Percentiles rank a stretch among this genome's conserved stretches.
Evolutionary conservation across 169 alveolate genomes (phyloP).

Genomic region (Plasmodium coatneyi): DNA sequence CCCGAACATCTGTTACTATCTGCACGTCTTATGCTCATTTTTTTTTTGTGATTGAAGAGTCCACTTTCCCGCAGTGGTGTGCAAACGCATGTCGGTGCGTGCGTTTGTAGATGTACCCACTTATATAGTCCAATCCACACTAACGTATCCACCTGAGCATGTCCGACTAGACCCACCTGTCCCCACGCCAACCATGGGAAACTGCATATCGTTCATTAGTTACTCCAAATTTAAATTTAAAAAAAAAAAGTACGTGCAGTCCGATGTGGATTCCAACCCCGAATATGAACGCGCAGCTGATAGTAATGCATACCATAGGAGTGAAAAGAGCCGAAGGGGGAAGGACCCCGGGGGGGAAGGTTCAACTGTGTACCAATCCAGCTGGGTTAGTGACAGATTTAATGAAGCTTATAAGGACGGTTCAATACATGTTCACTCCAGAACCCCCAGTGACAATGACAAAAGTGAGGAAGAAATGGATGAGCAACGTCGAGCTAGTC

Average conservation of each 20-base stretch:
- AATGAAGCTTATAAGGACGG: neutral
- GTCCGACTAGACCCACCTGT: neutral
- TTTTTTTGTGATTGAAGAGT: neutral
- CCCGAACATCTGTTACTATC: neutral
- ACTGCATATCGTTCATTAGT: constrained; percentile 46
- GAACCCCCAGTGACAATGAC: neutral
- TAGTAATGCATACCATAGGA: neutral
- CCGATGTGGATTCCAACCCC: constrained; percentile 5
- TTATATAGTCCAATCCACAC: neutral
- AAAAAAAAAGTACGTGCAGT: neutral
- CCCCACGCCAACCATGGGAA: constrained; percentile 38
- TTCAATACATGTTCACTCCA: neutral
- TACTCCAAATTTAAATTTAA: constrained; percentile 33
- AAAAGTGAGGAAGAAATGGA: neutral
- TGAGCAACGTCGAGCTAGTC: neutral
- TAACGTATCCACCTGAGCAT: neutral
- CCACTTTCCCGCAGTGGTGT: neutral
- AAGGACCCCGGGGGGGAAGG: neutral
- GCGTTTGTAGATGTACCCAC: neutral
- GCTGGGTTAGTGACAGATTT: neutral
- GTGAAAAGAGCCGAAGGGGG: neutral
- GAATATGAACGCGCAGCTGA: neutral
- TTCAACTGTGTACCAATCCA: neutral
- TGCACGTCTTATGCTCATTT: neutral
- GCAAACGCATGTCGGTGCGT: neutral